Conservation (phyloP, 805 yeast species). For the Nakazawaea peltata region DNA sequence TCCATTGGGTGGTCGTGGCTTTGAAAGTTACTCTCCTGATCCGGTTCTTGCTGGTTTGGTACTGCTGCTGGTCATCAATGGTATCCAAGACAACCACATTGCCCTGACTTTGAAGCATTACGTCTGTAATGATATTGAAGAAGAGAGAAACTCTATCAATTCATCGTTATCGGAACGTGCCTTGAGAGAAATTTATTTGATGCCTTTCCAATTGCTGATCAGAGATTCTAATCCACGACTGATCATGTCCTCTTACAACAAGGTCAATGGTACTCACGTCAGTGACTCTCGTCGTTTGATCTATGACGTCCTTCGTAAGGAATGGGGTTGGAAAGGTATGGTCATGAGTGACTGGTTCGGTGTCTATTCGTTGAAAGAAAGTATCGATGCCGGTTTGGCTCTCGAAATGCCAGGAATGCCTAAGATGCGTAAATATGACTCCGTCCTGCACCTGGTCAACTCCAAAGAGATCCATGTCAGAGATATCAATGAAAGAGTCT, state of each 20-base stretch:
- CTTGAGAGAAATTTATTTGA: slow-evolving; percentile 33
- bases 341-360: slow-evolving; percentile 39
- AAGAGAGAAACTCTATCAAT: slow-evolving; percentile 26
- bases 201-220: slow-evolving; percentile 34
- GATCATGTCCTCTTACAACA: slow-evolving; percentile 35
- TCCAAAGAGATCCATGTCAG: slow-evolving; percentile 31
- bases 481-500: slow-evolving; percentile 39
- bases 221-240: slow-evolving; percentile 29
- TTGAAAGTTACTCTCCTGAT: slow-evolving; percentile 57
- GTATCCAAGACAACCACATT: slow-evolving; percentile 29
- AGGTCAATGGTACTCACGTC: slow-evolving; percentile 32
- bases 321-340: slow-evolving; percentile 32
- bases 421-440: slow-evolving; percentile 23
- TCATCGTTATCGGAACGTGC: slow-evolving; percentile 34
- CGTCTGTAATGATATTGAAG: slow-evolving; percentile 36
- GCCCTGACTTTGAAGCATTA: slow-evolving; percentile 34
- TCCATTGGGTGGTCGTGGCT: slow-evolving; percentile 45
- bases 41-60: slow-evolving; percentile 37
- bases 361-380: slow-evolving; percentile 25
- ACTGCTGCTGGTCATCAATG: slow-evolving; percentile 27
- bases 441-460: slow-evolving; percentile 33
- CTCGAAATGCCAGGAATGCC: slow-evolving; percentile 40
- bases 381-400: slow-evolving; percentile 34
- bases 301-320: slow-evolving; percentile 28
- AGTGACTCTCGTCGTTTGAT: slow-evolving; percentile 27